Conservation (phyloP, 768 basidiomycete genomes). For the Royoungia palumana region DNA sequence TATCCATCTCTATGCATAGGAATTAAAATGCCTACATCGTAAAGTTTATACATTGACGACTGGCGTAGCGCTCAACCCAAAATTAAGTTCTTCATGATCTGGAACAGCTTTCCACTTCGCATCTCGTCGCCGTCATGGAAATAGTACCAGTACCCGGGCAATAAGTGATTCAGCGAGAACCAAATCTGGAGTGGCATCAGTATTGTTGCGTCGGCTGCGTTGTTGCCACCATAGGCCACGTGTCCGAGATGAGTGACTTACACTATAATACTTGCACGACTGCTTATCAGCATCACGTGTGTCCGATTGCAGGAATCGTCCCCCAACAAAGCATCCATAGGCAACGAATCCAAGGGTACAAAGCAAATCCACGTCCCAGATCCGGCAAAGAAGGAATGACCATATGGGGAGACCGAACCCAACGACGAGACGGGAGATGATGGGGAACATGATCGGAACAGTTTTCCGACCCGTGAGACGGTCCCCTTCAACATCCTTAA, state of each 20-base stretch:
- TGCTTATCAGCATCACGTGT: slow-evolving; percentile 30
- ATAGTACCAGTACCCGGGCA: slow-evolving; percentile 38
- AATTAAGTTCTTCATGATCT: no score
- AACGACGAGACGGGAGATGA: slow-evolving; percentile 32
- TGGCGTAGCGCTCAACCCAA: no score
- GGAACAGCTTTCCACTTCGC: no score
- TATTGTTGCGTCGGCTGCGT: no score
- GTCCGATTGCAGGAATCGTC: slow-evolving; percentile 29
- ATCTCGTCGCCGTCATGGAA: slow-evolving; percentile 15
- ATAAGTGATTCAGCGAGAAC: slow-evolving; percentile 34
- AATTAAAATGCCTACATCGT: no score
- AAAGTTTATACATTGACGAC: no score
- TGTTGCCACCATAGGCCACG: no score
- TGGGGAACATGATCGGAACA: slow-evolving; percentile 43
- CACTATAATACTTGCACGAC: slow-evolving; percentile 39
- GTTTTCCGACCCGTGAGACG: slow-evolving; percentile 36
- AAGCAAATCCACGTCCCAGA: slow-evolving; percentile 35
- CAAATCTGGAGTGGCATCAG: slow-evolving; percentile 27
- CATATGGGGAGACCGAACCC: slow-evolving; percentile 36
- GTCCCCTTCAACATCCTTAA: slow-evolving; percentile 44
- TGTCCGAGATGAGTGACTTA: no score
- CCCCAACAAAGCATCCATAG: slow-evolving; percentile 35
- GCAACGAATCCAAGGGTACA: slow-evolving; percentile 27
- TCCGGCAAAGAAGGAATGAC: slow-evolving; percentile 32
- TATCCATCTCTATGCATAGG: no score